Evolutionary conservation across 768 basidiomycete genomes (phyloP), one percentile per base, ranked within the genome.

Genomic region (Floccularia luteovirens): DNA sequence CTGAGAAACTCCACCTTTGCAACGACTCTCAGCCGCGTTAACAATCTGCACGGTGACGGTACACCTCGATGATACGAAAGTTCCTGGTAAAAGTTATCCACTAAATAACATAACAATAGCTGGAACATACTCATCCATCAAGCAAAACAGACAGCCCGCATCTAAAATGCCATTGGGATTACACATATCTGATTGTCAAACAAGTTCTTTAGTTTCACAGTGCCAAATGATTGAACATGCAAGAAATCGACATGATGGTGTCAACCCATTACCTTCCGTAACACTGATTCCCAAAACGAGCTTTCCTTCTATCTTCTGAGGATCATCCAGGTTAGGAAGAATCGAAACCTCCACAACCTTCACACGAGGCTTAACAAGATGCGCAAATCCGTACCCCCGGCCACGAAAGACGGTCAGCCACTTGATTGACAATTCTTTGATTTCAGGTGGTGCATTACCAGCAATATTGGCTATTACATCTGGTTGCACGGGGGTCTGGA

Each of bases 1-100:
- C 38, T 68, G 68, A 1, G 73, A 72, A 19, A 74, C 68, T 5
- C 66, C 66, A 1, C n/a, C n/a, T n/a, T n/a, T n/a, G n/a, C n/a
- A n/a, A n/a, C n/a, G n/a, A n/a, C n/a, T n/a, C n/a, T n/a, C n/a
- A n/a, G n/a, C n/a, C n/a, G n/a, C n/a, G n/a, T n/a, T n/a, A n/a
- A n/a, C n/a, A n/a, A n/a, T n/a, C n/a, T n/a, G n/a, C n/a, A n/a
- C n/a, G n/a, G n/a, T n/a, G n/a, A n/a, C n/a, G n/a, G n/a, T n/a
- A n/a, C n/a, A n/a, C n/a, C n/a, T n/a, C n/a, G n/a, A n/a, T n/a
- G n/a, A n/a, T n/a, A n/a, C n/a, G n/a, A n/a, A n/a, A n/a, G n/a
- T n/a, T n/a, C n/a, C n/a, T n/a, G n/a, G n/a, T n/a, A n/a, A n/a
- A n/a, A n/a, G n/a, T n/a, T n/a, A n/a, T n/a, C n/a, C n/a, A n/a